phyloP scores from a whole-genome alignment of 805 yeast species.

The Candida berthetii region DNA sequence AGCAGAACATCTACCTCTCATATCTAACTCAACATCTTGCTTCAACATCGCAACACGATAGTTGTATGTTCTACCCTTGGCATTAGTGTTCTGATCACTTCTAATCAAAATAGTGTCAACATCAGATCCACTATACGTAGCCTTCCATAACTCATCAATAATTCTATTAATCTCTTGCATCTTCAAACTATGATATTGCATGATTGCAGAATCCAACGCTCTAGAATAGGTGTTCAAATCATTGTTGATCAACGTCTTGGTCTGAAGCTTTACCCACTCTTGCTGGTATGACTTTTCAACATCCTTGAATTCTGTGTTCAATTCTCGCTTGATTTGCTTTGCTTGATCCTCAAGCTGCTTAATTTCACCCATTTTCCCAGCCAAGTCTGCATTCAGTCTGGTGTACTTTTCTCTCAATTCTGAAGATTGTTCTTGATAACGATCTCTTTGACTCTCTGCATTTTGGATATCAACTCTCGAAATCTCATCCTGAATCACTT shows the following conservation, averaged over 20 bases:
- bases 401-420: conserved; percentile 45
- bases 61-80: conserved; percentile 61
- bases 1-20: conserved; percentile 98
- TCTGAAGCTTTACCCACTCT: conserved; percentile 72
- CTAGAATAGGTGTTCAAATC: conserved; percentile 78
- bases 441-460: conserved; percentile 55
- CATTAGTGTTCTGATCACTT: conserved; percentile 54
- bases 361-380: conserved; percentile 80
- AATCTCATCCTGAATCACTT: conserved; percentile 31
- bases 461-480: conserved; percentile 40
- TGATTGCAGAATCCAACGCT: conserved; percentile 88
- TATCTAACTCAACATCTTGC: conserved; percentile 86
- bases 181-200: conserved; percentile 84
- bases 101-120: conserved; percentile 84
- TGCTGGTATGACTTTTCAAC: conserved; percentile 57
- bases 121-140: conserved; percentile 92
- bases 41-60: conserved; percentile 94
- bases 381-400: conserved; percentile 53
- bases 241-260: conserved; percentile 67
- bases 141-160: conserved; percentile 88
- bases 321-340: conserved; percentile 45
- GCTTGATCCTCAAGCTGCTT: conserved; percentile 77
- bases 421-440: conserved; percentile 53
- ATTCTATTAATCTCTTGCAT: conserved; percentile 91
- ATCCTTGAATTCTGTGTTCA: conserved; percentile 63